A percentile compares a stretch with the other conserved stretches of the same genome.
phyloP scores from a whole-genome alignment of 2,329 filamentous ascomycete genomes.

The Fusarium austroafricanum region DNA sequence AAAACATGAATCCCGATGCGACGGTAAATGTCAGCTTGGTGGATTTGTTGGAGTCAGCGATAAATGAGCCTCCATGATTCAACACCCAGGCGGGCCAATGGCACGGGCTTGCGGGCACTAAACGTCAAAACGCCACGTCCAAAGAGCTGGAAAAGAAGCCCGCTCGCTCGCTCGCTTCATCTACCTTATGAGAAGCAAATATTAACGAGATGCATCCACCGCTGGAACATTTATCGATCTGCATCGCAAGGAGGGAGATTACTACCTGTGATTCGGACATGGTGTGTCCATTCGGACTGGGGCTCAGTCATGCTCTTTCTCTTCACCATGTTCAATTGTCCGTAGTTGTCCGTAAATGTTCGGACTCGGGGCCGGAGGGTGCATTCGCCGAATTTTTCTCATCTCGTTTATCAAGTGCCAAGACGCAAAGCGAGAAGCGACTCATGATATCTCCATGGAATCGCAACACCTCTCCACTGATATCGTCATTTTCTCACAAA shows the following conservation, averaged over 20 bases:
- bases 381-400: conserved; percentile 11
- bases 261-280: conserved; percentile 4
- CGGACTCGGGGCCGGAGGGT: conserved; percentile 26
- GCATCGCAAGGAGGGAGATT: conserved; percentile 29
- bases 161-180: too few species aligned
- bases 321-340: neutral
- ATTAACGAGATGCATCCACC: neutral
- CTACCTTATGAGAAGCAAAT: neutral
- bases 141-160: conserved; percentile 22
- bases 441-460: conserved; percentile 6
- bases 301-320: neutral
- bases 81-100: conserved; percentile 13
- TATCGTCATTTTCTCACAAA: conserved; percentile 24
- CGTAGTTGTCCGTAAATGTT: conserved; percentile 25
- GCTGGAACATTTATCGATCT: neutral
- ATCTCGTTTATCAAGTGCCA: conserved; percentile 33
- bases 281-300: conserved; percentile 15
- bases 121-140: conserved; percentile 24
- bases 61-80: conserved; percentile 1
- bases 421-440: conserved; percentile 20
- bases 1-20: conserved; percentile 7
- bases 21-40: conserved; percentile 11
- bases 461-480: conserved; percentile 17
- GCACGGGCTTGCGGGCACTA: conserved; percentile 1
- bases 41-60: conserved; percentile 22